These are phyloP conservation scores for Fusarium robinianum DNA, from an alignment of 2,329 filamentous ascomycete genomes.

Conservation along the genomic window DNA sequence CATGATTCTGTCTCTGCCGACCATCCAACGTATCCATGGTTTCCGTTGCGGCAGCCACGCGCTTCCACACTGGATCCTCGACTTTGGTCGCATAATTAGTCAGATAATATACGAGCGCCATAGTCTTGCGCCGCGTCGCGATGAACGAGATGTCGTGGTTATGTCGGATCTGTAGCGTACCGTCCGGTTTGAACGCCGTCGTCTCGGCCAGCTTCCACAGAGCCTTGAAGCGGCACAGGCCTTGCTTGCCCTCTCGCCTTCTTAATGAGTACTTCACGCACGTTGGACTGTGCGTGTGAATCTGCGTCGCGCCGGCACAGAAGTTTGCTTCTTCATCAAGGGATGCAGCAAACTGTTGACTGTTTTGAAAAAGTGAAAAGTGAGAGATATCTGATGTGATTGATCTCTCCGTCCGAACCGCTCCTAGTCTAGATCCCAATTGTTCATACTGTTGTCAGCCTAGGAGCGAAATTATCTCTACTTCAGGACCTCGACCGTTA, in stretches of 20 bases:
- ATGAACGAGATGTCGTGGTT: conserved; percentile 7
- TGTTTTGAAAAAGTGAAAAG: too few relatives aligned
- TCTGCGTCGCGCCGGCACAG: neutral
- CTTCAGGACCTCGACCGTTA: too few relatives aligned
- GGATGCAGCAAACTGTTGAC: neutral
- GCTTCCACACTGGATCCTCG: neutral
- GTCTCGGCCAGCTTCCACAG: neutral
- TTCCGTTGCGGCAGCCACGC: conserved; percentile 1
- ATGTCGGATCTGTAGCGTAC: neutral
- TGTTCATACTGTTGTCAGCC: too few relatives aligned
- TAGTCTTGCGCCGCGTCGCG: neutral
- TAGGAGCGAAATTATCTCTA: conserved; percentile 3
- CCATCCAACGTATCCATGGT: too few relatives aligned
- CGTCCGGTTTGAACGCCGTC: neutral
- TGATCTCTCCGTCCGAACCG: neutral
- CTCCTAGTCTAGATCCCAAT: conserved; percentile 3
- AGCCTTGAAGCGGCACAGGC: conserved; percentile 3
- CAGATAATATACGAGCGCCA: neutral
- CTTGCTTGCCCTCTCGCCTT: neutral
- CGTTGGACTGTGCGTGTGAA: conserved; percentile 6
- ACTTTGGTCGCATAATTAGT: conserved; percentile 1
- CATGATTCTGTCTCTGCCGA: too few relatives aligned
- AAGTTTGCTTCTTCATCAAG: conserved; percentile 12
- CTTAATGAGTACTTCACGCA: conserved; percentile 6
- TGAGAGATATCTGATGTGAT: conserved; percentile 1